Conservation (phyloP, 2,329 filamentous ascomycete species). For the Corniculantispora saksenae region DNA sequence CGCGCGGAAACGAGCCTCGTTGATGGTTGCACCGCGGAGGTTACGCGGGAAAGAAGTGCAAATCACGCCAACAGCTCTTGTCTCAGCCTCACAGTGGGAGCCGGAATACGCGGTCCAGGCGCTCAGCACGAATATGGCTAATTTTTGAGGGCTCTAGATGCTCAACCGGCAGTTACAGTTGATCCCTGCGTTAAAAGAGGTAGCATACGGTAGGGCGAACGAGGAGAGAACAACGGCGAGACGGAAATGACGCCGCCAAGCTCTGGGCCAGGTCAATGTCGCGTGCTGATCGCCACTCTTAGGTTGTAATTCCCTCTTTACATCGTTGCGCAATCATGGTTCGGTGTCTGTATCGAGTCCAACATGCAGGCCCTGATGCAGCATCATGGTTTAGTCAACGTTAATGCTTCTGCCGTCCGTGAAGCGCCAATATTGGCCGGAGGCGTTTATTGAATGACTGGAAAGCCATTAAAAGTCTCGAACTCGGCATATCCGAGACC, state of each 20-base stretch:
- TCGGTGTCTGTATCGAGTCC: neutral
- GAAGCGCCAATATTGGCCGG: neutral
- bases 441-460: neutral
- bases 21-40: neutral
- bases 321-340: neutral
- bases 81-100: neutral
- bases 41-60: neutral
- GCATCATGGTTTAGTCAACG: neutral
- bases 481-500: neutral
- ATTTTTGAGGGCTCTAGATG: neutral
- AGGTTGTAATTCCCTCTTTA: neutral
- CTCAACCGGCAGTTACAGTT: neutral
- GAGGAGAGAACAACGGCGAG: neutral
- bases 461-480: neutral
- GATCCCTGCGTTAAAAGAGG: neutral
- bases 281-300: neutral
- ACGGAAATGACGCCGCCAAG: neutral
- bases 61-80: neutral
- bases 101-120: neutral
- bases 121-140: neutral
- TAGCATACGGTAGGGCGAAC: too few species aligned
- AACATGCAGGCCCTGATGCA: neutral
- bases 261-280: neutral
- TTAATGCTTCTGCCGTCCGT: too few species aligned
- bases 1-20: neutral